Evolutionary conservation across 441 rosid species (phyloP).

Genomic region (Bocquillonia castaneifolia): DNA sequence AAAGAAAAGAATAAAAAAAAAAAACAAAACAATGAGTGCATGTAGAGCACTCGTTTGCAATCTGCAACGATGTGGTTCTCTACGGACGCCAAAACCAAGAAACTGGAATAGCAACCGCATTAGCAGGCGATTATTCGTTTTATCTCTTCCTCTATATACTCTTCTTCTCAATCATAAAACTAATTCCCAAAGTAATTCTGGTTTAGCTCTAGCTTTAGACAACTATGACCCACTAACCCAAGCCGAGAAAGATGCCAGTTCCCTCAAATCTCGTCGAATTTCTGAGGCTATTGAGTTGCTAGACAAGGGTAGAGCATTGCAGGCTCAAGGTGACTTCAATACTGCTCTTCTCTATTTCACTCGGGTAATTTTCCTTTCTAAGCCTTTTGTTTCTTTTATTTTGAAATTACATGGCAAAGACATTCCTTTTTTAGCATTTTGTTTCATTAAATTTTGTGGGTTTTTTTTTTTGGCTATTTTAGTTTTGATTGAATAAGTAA

Average conservation of each 20-base stretch:
- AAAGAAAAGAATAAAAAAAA: neutral
- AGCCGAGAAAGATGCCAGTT: slow-evolving; percentile 35
- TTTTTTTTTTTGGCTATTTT: neutral
- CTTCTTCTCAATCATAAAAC: neutral
- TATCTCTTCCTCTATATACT: slow-evolving; percentile 33
- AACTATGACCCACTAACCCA: slow-evolving; percentile 36
- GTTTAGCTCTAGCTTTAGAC: slow-evolving; percentile 25
- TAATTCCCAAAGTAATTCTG: neutral
- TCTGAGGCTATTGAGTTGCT: slow-evolving; percentile 39
- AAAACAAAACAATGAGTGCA: slow-evolving; percentile 23
- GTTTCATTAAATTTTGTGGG: too few species aligned
- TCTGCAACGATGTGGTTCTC: slow-evolving; percentile 18
- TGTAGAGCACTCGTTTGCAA: slow-evolving; percentile 30
- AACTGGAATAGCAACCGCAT: neutral
- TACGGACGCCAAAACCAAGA: neutral
- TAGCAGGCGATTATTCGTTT: slow-evolving; percentile 38
- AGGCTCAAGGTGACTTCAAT: slow-evolving; percentile 49
- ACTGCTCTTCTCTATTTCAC: slow-evolving; percentile 49
- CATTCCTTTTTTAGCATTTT: too few species aligned
- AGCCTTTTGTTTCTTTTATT: neutral
- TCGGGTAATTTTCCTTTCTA: slow-evolving; percentile 21
- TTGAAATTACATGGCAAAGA: neutral
- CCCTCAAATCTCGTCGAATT: slow-evolving; percentile 28
- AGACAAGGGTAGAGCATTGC: slow-evolving; percentile 46
- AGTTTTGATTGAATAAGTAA: neutral